Conservation (phyloP, 805 yeast genomes). For the Barnettozyma sucrosica region DNA sequence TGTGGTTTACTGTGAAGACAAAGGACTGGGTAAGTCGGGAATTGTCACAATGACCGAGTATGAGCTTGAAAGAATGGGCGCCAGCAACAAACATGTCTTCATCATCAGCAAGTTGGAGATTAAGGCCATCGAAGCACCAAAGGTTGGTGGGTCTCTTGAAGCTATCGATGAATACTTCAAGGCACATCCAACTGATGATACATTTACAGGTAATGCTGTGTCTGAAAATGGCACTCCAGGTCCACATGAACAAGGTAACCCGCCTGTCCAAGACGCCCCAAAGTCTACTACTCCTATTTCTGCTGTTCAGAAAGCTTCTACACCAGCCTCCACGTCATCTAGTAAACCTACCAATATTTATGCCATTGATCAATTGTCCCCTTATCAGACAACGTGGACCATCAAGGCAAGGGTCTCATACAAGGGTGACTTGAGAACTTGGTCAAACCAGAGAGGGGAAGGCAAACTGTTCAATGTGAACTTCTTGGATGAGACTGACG, state of each 20-base stretch:
- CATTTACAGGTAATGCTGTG: constrained; percentile 11
- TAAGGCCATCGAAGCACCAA: constrained; percentile 33
- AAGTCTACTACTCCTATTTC: neutral
- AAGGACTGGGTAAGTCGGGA: constrained; percentile 41
- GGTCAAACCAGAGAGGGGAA: constrained; percentile 81
- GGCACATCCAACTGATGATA: constrained; percentile 52
- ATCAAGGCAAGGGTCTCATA: constrained; percentile 87
- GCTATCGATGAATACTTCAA: constrained; percentile 53
- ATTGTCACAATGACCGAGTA: constrained; percentile 38
- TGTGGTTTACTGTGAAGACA: constrained; percentile 38
- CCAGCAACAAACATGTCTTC: constrained; percentile 27
- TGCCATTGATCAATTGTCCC: constrained; percentile 84
- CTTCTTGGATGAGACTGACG: constrained; percentile 90
- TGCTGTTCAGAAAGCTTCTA: neutral
- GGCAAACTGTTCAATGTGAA: constrained; percentile 88
- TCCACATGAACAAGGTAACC: neutral
- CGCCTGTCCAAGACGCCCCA: neutral
- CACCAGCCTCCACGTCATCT: constrained; percentile 10
- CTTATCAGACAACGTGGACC: constrained; percentile 87
- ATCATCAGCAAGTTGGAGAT: constrained; percentile 21
- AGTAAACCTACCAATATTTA: constrained; percentile 38
- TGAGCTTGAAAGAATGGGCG: constrained; percentile 36
- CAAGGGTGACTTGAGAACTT: constrained; percentile 82
- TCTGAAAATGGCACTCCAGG: constrained; percentile 3
- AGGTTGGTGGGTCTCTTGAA: constrained; percentile 33